Base-by-base conservation (phyloP, 2,329 filamentous ascomycete species). In the Dothidotthia symphoricarpi region DNA sequence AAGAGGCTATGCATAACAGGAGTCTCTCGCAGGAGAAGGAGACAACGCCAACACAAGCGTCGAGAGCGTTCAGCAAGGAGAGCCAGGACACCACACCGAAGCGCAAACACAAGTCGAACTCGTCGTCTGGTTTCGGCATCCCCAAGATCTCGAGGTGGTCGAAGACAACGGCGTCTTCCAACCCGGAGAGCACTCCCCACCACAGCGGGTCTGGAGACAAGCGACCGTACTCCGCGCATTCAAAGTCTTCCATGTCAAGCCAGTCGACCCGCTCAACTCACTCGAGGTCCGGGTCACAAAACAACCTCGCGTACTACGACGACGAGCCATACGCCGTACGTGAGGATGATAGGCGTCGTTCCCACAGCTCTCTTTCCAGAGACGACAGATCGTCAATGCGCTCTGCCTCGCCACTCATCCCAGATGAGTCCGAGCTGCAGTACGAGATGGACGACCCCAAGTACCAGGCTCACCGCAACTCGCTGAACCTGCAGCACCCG, bases 81-180 rank as follows among this genome's bases (percentile, higher is more conserved):
- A 90, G 86, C 69, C 83, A 81, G 39, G 89, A 94, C 46, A 87
- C 89, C 45, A 95, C 88, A 0, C 87, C 88, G 9, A 67, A 75
- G 49, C 87, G 86, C 66, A 96, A 95, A 71, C 86, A 94, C 71
- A 95, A 95, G 65, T 91, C 88, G 1, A 85, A 80, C 60, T 82
- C 82, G 41, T 93, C 88, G 0, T 88, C 86, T 0, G 75, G 82
- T 74, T 86, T 95, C 39, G 69, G 69, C 32, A 68, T 71, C 45
- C 89, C 90, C 16, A 96, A 95, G 72, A 90, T 95, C 47, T 97
- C 93, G 5, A 81, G 93, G 28, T 98, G 93, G 93, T 97, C 91
- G 0, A 93, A 94, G 70, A 97, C 91, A 2, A 98, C 93, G 0
- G 80, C 90, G 3, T 95, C 89, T 0, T 95, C 88, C 44, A 82